Percentiles rank a stretch among this genome's conserved stretches.
Conservation (phyloP, 2,329 filamentous ascomycete genomes). For the Pleurostoma richardsiae region DNA sequence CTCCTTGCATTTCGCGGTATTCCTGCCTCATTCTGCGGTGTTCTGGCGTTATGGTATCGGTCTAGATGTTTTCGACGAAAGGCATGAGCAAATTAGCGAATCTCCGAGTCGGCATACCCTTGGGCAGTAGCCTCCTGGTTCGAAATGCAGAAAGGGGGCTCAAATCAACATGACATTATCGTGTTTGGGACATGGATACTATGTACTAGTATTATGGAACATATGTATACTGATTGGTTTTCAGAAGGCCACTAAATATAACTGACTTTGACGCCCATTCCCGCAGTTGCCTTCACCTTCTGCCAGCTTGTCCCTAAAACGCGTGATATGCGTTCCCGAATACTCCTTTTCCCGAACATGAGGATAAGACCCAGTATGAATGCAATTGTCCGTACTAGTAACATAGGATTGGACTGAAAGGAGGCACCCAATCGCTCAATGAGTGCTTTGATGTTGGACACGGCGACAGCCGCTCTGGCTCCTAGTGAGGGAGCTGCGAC, state of each 20-base stretch:
- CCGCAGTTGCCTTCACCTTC: constrained; percentile 78
- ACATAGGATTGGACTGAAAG: constrained; percentile 51
- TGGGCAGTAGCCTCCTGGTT: no score
- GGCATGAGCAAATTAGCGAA: no score
- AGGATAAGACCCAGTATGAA: constrained; percentile 77
- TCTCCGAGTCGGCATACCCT: neutral
- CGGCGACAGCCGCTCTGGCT: constrained; percentile 45
- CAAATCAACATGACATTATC: no score
- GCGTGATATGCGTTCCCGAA: constrained; percentile 69
- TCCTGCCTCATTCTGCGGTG: no score
- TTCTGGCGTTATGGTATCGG: no score
- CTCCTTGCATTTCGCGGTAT: neutral
- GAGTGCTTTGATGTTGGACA: constrained; percentile 45
- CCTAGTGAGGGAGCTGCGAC: constrained; percentile 30
- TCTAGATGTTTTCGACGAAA: no score
- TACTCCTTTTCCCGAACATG: constrained; percentile 67
- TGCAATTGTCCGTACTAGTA: constrained; percentile 60
- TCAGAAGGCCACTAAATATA: constrained; percentile 63
- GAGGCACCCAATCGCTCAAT: constrained; percentile 45
- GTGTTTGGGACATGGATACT: no score
- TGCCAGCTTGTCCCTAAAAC: constrained; percentile 68
- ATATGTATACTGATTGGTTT: no score
- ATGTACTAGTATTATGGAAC: no score
- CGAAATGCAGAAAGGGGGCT: no score
- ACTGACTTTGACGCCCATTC: constrained; percentile 96